A percentile compares a stretch with the other conserved stretches of the same genome.
phyloP scores from a whole-genome alignment of 1,284 basidiomycete species.

The Moniliella sp. region DNA sequence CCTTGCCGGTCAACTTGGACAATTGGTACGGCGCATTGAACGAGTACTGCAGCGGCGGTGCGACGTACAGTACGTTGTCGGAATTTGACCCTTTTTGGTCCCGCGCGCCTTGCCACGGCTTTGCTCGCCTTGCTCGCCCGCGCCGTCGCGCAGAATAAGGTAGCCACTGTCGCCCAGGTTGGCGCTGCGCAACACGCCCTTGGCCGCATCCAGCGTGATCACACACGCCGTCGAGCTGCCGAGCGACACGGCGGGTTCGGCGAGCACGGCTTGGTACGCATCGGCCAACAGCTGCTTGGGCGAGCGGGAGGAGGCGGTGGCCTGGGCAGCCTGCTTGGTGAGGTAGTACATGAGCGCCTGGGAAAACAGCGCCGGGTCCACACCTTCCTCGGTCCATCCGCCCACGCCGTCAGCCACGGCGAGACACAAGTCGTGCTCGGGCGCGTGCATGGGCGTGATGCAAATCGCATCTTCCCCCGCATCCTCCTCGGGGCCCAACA shows the following conservation, averaged over 20 bases:
- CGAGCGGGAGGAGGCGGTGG: constrained; percentile 14
- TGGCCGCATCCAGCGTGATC: constrained; percentile 51
- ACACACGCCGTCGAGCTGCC: constrained; percentile 71
- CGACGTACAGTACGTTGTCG: constrained; percentile 17
- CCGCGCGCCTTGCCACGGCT: constrained; percentile 3
- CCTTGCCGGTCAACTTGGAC: constrained; percentile 18
- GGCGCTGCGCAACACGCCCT: constrained; percentile 53
- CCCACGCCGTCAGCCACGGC: constrained; percentile 52
- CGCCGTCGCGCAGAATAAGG: constrained; percentile 42
- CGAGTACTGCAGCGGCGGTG: constrained; percentile 19
- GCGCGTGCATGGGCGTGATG: constrained; percentile 42
- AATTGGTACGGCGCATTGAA: constrained; percentile 32
- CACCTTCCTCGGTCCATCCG: constrained; percentile 52
- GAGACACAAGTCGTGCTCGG: constrained; percentile 49
- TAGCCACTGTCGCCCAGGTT: constrained; percentile 80
- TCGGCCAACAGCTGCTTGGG: constrained; percentile 44
- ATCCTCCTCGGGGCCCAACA: constrained; percentile 40
- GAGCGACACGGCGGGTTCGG: constrained; percentile 50
- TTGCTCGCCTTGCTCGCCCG: neutral
- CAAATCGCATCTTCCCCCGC: constrained; percentile 36
- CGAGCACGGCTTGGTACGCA: constrained; percentile 50
- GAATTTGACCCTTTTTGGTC: too few species aligned
- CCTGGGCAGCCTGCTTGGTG: constrained; percentile 36
- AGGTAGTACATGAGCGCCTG: constrained; percentile 52
- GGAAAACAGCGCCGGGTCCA: constrained; percentile 57